Evolutionary conservation across 208 protist genomes (phyloP).

Genomic region (Wallacemonas sp.): DNA sequence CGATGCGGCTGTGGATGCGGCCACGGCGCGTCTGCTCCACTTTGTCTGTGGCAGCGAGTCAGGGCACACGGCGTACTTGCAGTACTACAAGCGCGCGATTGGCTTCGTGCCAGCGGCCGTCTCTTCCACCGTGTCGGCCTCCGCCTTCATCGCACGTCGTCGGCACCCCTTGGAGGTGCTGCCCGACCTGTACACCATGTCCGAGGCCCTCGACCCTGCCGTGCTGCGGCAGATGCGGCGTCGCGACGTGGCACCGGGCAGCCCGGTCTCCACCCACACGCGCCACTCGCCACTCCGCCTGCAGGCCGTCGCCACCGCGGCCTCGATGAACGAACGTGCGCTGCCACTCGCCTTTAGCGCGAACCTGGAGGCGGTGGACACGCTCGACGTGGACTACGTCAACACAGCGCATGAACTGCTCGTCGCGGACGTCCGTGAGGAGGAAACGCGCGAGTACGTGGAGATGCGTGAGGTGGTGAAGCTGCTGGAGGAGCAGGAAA

Average conservation of each 20-base stretch:
- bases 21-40: slow-evolving; percentile 34
- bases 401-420: slow-evolving; percentile 24
- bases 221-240: neutral
- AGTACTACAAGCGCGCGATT: slow-evolving; percentile 18
- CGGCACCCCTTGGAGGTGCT: slow-evolving; percentile 9
- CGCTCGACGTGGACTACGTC: slow-evolving; percentile 21
- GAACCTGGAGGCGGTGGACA: slow-evolving; percentile 7
- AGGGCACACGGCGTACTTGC: neutral
- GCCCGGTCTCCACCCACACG: neutral
- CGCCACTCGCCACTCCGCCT: neutral
- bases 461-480: slow-evolving; percentile 19
- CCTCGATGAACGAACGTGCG: neutral
- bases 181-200: slow-evolving; percentile 11
- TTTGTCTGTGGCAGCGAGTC: slow-evolving; percentile 23
- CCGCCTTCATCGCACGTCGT: neutral
- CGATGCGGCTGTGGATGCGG: slow-evolving; percentile 50
- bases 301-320: neutral
- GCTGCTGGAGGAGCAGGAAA: slow-evolving; percentile 8
- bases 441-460: slow-evolving; percentile 14
- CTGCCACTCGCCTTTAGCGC: slow-evolving; percentile 7
- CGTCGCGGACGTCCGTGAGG: slow-evolving; percentile 3
- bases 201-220: neutral
- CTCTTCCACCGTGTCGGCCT: neutral
- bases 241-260: neutral
- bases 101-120: slow-evolving; percentile 11